These are phyloP conservation scores for Cladosporium oxysporum DNA, from an alignment of 2,329 filamentous ascomycete species.

Conservation along the genomic window DNA sequence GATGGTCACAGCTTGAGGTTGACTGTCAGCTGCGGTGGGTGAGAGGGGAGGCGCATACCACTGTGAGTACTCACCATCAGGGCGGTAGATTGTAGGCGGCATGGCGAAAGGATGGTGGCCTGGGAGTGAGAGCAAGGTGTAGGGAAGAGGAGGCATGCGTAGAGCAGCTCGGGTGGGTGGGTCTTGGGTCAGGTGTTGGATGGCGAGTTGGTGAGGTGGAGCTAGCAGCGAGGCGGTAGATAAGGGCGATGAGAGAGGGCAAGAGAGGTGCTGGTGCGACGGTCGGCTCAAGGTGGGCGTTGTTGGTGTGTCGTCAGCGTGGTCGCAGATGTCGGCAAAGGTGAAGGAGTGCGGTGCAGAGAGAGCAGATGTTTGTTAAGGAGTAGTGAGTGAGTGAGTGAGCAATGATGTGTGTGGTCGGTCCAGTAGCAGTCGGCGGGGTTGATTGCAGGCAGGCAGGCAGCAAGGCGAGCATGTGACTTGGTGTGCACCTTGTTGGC, in stretches of 20 bases:
- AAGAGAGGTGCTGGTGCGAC: neutral
- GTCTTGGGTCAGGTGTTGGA: neutral
- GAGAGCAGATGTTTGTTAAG: too few relatives aligned
- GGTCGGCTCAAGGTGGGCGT: neutral
- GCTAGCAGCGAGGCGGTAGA: neutral
- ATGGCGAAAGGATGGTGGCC: neutral
- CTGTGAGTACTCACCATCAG: constrained; percentile 10
- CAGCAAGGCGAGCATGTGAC: constrained; percentile 11
- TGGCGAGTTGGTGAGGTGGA: neutral
- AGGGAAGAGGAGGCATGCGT: constrained; percentile 5
- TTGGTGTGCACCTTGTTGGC: neutral
- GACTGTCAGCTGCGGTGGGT: neutral
- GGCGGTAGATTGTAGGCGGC: constrained; percentile 1
- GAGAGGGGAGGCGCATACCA: neutral
- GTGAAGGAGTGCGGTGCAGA: neutral
- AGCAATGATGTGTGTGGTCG: neutral
- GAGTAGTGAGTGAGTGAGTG: neutral
- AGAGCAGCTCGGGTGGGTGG: neutral
- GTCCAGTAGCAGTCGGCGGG: neutral
- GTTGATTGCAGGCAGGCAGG: neutral
- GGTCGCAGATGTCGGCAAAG: neutral
- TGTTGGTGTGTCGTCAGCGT: neutral
- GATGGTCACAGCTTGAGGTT: constrained; percentile 1
- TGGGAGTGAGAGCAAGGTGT: neutral
- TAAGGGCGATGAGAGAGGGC: neutral